phyloP scores from a whole-genome alignment of 305 asterid species.

The Rubia balearica region DNA sequence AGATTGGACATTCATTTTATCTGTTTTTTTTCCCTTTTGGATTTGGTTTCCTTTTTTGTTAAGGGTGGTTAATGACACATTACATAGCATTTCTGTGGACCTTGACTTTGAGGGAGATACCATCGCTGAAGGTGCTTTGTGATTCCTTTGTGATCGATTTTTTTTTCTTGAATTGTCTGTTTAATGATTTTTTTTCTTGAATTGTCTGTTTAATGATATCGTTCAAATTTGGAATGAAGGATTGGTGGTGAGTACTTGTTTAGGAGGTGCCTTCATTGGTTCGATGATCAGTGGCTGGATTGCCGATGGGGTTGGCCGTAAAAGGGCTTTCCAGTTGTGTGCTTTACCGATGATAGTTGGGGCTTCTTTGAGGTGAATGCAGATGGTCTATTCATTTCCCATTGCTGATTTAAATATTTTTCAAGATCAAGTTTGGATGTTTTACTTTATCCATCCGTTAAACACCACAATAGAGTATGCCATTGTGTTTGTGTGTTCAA shows the following conservation, averaged over 20 bases:
- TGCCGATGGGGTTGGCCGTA: slow-evolving; percentile 78
- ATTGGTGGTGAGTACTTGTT: slow-evolving; percentile 87
- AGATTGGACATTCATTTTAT: background rate
- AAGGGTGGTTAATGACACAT: slow-evolving; percentile 88
- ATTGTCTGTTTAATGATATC: slow-evolving; percentile 9
- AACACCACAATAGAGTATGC: background rate
- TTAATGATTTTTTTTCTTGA: slow-evolving; percentile 13
- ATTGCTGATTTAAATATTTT: background rate
- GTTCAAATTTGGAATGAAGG: slow-evolving; percentile 41
- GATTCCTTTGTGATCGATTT: slow-evolving; percentile 10
- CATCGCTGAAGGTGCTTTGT: slow-evolving; percentile 75
- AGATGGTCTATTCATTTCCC: background rate
- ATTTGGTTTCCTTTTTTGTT: background rate
- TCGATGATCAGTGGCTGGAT: slow-evolving; percentile 77
- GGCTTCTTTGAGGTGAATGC: slow-evolving; percentile 60
- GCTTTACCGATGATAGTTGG: slow-evolving; percentile 87
- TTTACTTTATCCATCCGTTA: background rate
- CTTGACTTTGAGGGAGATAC: slow-evolving; percentile 80
- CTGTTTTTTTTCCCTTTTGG: slow-evolving; percentile 18
- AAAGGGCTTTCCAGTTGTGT: slow-evolving; percentile 76
- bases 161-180: slow-evolving; percentile 9
- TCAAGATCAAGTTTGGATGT: background rate
- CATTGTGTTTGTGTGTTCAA: background rate
- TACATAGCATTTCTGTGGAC: slow-evolving; percentile 83
- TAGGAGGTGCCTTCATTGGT: slow-evolving; percentile 91